A percentile compares a stretch with the other conserved stretches of the same genome.
Conservation (phyloP, 1,139 yeast species). For the Debaryomycetaceae sp. region DNA sequence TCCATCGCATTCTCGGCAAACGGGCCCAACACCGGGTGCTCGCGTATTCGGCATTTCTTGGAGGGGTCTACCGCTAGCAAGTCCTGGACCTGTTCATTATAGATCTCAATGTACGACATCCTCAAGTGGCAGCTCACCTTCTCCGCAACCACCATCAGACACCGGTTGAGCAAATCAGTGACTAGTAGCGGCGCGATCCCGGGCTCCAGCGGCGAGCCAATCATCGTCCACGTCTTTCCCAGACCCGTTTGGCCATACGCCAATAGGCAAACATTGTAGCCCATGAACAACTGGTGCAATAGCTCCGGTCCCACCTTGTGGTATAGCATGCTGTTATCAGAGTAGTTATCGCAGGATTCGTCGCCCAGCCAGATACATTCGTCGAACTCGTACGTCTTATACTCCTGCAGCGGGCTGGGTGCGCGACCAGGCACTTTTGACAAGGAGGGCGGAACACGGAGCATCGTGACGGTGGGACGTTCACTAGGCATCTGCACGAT, state of each 20-base stretch:
- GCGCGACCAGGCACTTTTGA: constrained; percentile 17
- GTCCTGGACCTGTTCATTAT: constrained; percentile 74
- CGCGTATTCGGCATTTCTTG: constrained; percentile 59
- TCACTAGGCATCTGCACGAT: constrained; percentile 23
- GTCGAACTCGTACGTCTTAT: constrained; percentile 40
- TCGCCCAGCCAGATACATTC: constrained; percentile 50
- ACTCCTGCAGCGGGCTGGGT: constrained; percentile 5
- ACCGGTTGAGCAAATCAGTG: too few species aligned
- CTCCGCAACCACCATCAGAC: too few species aligned
- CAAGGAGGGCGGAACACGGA: too few species aligned
- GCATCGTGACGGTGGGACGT: constrained; percentile 11
- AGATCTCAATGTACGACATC: constrained; percentile 82
- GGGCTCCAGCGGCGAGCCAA: too few species aligned
- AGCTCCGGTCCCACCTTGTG: constrained; percentile 43
- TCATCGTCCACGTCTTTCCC: constrained; percentile 92
- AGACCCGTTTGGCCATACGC: constrained; percentile 99
- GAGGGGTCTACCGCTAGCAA: constrained; percentile 29
- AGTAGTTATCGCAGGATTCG: constrained; percentile 19
- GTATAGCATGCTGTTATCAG: constrained; percentile 42
- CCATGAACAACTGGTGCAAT: constrained; percentile 59
- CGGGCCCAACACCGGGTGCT: constrained; percentile 44
- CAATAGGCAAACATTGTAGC: constrained; percentile 84
- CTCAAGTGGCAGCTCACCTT: too few species aligned
- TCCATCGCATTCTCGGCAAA: too few species aligned
- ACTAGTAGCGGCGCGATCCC: too few species aligned